Evolutionary conservation across 352 stramenopile genomes (phyloP).

Genomic region (Phytophthora pluvialis): DNA sequence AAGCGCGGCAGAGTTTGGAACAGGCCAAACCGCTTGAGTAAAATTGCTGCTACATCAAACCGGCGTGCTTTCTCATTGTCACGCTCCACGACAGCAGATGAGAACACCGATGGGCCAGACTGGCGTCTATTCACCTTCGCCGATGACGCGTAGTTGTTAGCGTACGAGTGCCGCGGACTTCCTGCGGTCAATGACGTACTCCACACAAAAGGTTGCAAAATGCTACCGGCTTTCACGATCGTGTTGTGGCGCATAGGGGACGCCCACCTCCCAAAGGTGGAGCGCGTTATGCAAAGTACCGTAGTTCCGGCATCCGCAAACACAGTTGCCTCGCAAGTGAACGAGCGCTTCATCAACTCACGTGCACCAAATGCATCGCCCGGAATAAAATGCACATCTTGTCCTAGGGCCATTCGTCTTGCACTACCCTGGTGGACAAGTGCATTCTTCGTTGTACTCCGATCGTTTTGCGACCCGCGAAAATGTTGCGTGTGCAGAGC

Average conservation of each 20-base stretch:
- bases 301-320: slow-evolving; percentile 43
- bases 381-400: slow-evolving; percentile 32
- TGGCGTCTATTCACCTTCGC: slow-evolving; percentile 25
- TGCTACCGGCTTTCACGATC: slow-evolving; percentile 47
- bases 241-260: slow-evolving; percentile 35
- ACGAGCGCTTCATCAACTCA: slow-evolving; percentile 30
- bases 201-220: slow-evolving; percentile 43
- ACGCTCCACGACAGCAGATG: background rate
- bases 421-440: slow-evolving; percentile 15
- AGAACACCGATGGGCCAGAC: slow-evolving; percentile 31
- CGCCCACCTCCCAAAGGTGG: slow-evolving; percentile 56
- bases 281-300: slow-evolving; percentile 42
- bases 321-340: slow-evolving; percentile 16
- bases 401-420: background rate
- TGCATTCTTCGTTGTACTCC: background rate
- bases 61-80: slow-evolving; percentile 3
- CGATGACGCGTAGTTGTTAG: slow-evolving; percentile 6
- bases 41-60: slow-evolving; percentile 35
- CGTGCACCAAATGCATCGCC: slow-evolving; percentile 47
- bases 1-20: slow-evolving; percentile 47
- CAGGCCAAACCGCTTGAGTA: slow-evolving; percentile 54
- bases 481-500: slow-evolving; percentile 29
- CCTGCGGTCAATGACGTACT: slow-evolving; percentile 9
- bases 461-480: slow-evolving; percentile 1
- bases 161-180: slow-evolving; percentile 11